Base-by-base conservation (phyloP, 768 basidiomycete genomes). In the Agaricus sinodeliciosus region DNA sequence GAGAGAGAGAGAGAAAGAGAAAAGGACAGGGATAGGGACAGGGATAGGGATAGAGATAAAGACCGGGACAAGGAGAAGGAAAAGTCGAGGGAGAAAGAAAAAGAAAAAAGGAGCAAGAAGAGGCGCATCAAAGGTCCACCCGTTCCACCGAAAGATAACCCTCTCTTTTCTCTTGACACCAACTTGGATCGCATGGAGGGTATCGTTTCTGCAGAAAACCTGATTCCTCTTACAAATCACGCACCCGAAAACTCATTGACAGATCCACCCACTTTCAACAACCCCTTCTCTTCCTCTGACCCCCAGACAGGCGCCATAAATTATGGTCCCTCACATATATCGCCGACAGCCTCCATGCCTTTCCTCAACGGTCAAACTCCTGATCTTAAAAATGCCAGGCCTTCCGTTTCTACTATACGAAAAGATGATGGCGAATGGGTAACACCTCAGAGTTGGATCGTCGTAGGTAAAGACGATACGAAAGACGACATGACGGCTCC, bases 181-280 rank as follows among this genome's bases (percentile, higher is more conserved):
- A 79, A 92, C 63, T 64, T 90, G 41, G 78, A 85, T 9, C 69
- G 79, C 47, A 92, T 96, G 79, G 85, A 88, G 36, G 94, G 87
- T 5, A 92, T 96, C 62, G 71, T 95, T 56, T 31, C 31, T 31
- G 31, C 31, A 31, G 31, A 31, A 31, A 74, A 92, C 65, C 67
- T 71, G 15, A 40, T 54, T 67, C 65, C 5, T 60, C 62, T 49
- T 65, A 60, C 61, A 58, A 65, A 63, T 49, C 59, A 19, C 58
- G 67, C 55, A 46, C 45, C 51, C 60, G 59, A 51, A 45, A 54
- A 12, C 9, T 31, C 50, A 59, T 26, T 55, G 59, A 22, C 55
- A 64, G 19, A 54, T 65, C 9, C 62, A 51, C 68, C 48, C 67
- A 71, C 13, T 2, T 76, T 78, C 60, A 68, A 61, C 55, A 67